Base-by-base conservation (phyloP, 2,329 filamentous ascomycete genomes). In the Phialophora verrucosa region DNA sequence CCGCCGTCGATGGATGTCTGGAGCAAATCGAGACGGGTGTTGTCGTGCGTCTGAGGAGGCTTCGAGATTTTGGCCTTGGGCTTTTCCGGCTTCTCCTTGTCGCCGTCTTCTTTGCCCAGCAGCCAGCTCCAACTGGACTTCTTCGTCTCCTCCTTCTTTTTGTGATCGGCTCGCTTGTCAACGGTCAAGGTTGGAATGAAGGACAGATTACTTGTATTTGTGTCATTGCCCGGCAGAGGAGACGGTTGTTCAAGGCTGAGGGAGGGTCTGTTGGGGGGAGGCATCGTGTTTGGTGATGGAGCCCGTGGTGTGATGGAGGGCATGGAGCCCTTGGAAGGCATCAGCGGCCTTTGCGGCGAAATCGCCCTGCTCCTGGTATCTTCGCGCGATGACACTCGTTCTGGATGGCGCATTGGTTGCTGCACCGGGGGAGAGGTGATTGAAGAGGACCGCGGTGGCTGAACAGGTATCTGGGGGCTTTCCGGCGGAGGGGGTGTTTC, bases 61-160 rank as follows among this genome's bases (percentile, higher is more conserved):
- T 79, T 82, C 59, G 78, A 78, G 61, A 82, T 79, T 75, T 87
- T 90, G 0, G 85, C 80, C 73, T 92, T 93, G 50, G 86, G 84
- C 73, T 89, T 89, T 76, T 90, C 93, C 59, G 82, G 80, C 67
- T 80, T 82, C 29, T 83, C 80, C 63, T 89, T 90, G 27, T 73
- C 70, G 73, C 89, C 90, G 66, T 93, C 90, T 62, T 94, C 91
- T 50, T 85, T 84, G 47, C 85, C 85, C 35, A 93, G 85, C 72
- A 96, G 87, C 91, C 92, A 91, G 77, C 88, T 87, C 76, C 87
- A 92, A 67, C 90, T 91, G 11, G 92, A 93, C 76, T 95, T 96
- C 67, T 89, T 86, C 27, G 83, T 83, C 59, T 84, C 84, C 54
- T 91, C 90, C 74, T 91, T 92, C 75, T 90, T 93, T 70, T 89